These are phyloP conservation scores for Albugo laibachii DNA, from an alignment of 352 stramenopile genomes.

Conservation along the genomic window DNA sequence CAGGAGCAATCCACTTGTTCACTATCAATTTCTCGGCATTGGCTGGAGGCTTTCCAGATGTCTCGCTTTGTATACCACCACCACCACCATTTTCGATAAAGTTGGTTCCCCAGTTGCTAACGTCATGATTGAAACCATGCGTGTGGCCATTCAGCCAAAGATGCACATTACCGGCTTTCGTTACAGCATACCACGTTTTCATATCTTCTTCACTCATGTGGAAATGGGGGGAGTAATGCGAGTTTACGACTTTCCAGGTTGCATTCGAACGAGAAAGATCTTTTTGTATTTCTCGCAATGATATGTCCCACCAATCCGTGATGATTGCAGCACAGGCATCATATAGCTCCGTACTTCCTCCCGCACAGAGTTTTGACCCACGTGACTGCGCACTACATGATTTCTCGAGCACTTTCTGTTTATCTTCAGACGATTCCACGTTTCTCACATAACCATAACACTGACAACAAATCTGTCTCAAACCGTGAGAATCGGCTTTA, in stretches of 20 bases:
- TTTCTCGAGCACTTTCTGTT: conserved; percentile 26
- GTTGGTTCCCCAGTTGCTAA: conserved; percentile 67
- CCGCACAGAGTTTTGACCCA: conserved; percentile 50
- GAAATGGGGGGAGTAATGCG: conserved; percentile 79
- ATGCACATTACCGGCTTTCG: conserved; percentile 55
- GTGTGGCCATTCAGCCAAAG: conserved; percentile 73
- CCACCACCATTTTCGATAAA: conserved; percentile 79
- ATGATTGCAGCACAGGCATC: conserved; percentile 50
- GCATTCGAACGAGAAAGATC: conserved; percentile 49
- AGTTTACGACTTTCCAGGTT: conserved; percentile 79
- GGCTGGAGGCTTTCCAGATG: conserved; percentile 46
- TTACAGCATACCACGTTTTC: conserved; percentile 74
- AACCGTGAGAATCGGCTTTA: conserved; percentile 63
- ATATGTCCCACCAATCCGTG: conserved; percentile 63
- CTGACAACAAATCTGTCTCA: conserved; percentile 73
- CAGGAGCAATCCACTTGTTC: conserved; percentile 53
- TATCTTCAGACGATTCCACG: conserved; percentile 14
- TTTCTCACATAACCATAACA: conserved; percentile 67
- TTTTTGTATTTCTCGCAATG: conserved; percentile 37
- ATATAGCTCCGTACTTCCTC: conserved; percentile 47
- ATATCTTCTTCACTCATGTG: conserved; percentile 81
- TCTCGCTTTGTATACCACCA: conserved; percentile 70
- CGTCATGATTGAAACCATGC: conserved; percentile 77
- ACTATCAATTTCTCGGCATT: conserved; percentile 61
- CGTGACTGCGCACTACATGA: conserved; percentile 48